These are phyloP conservation scores for Candida pseudofarinosa DNA, from an alignment of 805 yeast genomes.

Conservation along the genomic window DNA sequence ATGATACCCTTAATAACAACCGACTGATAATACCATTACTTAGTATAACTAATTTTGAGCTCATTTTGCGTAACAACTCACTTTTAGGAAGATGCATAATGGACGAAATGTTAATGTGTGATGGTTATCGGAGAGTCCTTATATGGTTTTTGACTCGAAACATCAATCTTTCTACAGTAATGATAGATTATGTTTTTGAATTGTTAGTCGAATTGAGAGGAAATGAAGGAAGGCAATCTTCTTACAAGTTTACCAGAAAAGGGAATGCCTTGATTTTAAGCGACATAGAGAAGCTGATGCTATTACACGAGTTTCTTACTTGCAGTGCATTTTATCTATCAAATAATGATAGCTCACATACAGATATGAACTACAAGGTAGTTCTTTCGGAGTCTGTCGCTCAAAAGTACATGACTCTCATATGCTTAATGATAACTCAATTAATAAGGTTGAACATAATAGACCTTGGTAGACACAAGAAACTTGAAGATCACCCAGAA, in stretches of 20 bases:
- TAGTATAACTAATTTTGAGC: slow-evolving; percentile 44
- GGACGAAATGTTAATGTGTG: slow-evolving; percentile 70
- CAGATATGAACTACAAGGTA: slow-evolving; percentile 24
- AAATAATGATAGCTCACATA: slow-evolving; percentile 28
- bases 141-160: slow-evolving; percentile 66
- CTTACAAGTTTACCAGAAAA: slow-evolving; percentile 49
- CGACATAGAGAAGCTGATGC: slow-evolving; percentile 59
- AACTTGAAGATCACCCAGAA: slow-evolving; percentile 9
- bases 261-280: slow-evolving; percentile 50
- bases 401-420: slow-evolving; percentile 44
- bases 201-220: slow-evolving; percentile 58
- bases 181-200: slow-evolving; percentile 63
- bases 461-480: slow-evolving; percentile 28
- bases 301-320: slow-evolving; percentile 67
- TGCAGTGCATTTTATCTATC: slow-evolving; percentile 36
- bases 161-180: slow-evolving; percentile 48
- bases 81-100: slow-evolving; percentile 50
- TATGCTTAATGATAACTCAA: slow-evolving; percentile 61
- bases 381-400: slow-evolving; percentile 29
- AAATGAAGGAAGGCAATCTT: slow-evolving; percentile 13
- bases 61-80: slow-evolving; percentile 48
- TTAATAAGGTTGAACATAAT: slow-evolving; percentile 45
- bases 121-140: slow-evolving; percentile 57
- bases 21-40: slow-evolving; percentile 27
- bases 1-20: slow-evolving; percentile 21